A percentile compares a stretch with the other conserved stretches of the same genome.
phyloP scores from a whole-genome alignment of 257 asterid species.

The Nicotiana paniculata region DNA sequence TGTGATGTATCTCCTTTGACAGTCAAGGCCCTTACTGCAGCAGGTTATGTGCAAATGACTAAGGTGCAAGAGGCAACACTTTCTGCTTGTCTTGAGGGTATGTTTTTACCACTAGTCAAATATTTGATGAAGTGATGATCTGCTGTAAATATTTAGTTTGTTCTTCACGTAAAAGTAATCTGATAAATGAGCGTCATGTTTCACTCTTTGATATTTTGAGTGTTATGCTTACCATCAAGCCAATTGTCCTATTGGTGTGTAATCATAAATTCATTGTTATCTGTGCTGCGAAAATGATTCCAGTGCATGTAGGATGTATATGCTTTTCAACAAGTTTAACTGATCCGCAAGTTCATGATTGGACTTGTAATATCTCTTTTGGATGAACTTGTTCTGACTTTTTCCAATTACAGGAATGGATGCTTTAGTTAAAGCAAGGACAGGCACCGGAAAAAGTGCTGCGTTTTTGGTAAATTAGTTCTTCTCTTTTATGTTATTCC shows the following conservation, averaged over 20 bases:
- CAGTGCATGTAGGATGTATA: background rate
- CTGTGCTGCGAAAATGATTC: background rate
- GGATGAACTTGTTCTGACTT: background rate
- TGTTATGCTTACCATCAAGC: background rate
- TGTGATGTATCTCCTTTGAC: slow-evolving; percentile 64
- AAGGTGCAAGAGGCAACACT: slow-evolving; percentile 87
- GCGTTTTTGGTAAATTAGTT: slow-evolving; percentile 72
- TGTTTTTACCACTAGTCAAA: background rate
- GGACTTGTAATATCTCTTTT: background rate
- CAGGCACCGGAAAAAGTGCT: slow-evolving; percentile 92
- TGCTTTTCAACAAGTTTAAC: background rate
- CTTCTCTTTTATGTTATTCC: slow-evolving; percentile 4
- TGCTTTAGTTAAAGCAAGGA: slow-evolving; percentile 85
- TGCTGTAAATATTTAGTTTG: background rate
- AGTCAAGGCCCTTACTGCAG: slow-evolving; percentile 65
- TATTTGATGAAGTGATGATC: background rate
- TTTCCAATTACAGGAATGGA: slow-evolving; percentile 53
- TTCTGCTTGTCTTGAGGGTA: slow-evolving; percentile 70
- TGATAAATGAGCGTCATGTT: background rate
- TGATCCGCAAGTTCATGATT: background rate
- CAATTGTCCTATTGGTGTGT: background rate
- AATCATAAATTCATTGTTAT: background rate
- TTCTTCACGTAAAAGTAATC: background rate
- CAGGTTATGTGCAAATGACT: slow-evolving; percentile 90
- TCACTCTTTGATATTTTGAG: background rate